phyloP scores from a whole-genome alignment of 2,329 filamentous ascomycete genomes.

The Trichoderma citrinoviride region DNA sequence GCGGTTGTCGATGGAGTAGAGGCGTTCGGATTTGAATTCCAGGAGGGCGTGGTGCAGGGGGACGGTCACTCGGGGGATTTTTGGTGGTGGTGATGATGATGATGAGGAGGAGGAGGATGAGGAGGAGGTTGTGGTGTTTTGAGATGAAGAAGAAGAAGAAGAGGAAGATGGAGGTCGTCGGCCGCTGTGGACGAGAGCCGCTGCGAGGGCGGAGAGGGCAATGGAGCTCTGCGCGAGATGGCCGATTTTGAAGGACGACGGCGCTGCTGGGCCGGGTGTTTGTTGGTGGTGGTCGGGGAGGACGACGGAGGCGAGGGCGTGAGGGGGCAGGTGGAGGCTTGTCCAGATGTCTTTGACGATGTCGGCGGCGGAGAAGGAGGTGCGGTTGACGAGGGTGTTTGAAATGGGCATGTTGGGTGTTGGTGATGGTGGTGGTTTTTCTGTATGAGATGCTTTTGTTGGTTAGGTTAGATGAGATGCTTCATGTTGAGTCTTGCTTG shows the following conservation, averaged over 20 bases:
- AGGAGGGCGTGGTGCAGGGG: conserved; percentile 45
- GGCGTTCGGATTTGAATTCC: conserved; percentile 53
- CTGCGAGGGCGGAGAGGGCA: conserved; percentile 48
- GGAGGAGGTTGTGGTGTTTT: fast-evolving
- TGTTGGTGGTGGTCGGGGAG: conserved; percentile 24
- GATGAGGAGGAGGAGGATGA: not conserved
- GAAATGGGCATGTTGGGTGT: not conserved
- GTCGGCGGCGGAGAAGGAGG: conserved; percentile 20
- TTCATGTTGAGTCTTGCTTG: not conserved
- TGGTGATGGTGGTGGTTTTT: not conserved
- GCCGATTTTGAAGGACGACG: conserved; percentile 55
- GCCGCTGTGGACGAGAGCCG: conserved; percentile 44
- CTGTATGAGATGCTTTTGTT: not conserved
- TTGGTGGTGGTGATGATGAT: not conserved
- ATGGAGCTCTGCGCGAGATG: conserved; percentile 53
- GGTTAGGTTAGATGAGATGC: no score
- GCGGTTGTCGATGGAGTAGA: conserved; percentile 46
- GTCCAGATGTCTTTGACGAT: conserved; percentile 22
- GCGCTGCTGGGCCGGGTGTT: conserved; percentile 32
- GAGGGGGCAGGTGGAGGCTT: conserved; percentile 23
- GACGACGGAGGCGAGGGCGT: conserved; percentile 17
- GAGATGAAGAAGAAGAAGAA: not conserved
- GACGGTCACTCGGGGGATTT: conserved; percentile 42
- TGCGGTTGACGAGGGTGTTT: conserved; percentile 11
- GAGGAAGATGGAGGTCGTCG: conserved; percentile 23